phyloP scores from a whole-genome alignment of 495 filamentous ascomycete species.

The Delitschia confertaspora region DNA sequence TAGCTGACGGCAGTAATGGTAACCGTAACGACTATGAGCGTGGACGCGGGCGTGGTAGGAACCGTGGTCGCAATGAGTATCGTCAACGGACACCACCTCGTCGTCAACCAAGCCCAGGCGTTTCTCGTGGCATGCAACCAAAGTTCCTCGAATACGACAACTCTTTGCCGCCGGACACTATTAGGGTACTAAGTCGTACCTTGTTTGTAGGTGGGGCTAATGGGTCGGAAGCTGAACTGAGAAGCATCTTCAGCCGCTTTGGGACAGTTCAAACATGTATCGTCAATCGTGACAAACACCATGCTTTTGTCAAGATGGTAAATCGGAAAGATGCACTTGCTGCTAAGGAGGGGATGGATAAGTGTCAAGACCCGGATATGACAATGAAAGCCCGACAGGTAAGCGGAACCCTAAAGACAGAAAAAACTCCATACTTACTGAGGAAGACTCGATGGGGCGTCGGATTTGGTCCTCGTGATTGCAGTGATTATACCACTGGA shows the following conservation, averaged over 20 bases:
- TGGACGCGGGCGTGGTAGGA: slow-evolving; percentile 22
- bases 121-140: slow-evolving; percentile 39
- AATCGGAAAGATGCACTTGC: slow-evolving; percentile 71
- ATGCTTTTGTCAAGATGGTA: slow-evolving; percentile 98
- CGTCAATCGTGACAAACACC: slow-evolving; percentile 92
- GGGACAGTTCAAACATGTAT: slow-evolving; percentile 94
- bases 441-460: slow-evolving; percentile 89
- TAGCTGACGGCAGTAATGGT: slow-evolving; percentile 14
- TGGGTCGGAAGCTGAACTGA: slow-evolving; percentile 70
- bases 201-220: slow-evolving; percentile 88
- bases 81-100: slow-evolving; percentile 70
- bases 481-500: slow-evolving; percentile 87
- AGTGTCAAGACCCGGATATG: slow-evolving; percentile 59
- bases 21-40: slow-evolving; percentile 23
- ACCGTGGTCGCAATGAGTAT: slow-evolving; percentile 46
- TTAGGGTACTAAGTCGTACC: slow-evolving; percentile 91
- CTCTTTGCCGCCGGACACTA: slow-evolving; percentile 58
- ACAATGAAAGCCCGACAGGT: slow-evolving; percentile 61
- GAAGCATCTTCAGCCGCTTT: slow-evolving; percentile 64
- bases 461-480: slow-evolving; percentile 93
- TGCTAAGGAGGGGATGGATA: slow-evolving; percentile 89
- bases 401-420: neutral
- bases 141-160: slow-evolving; percentile 80
- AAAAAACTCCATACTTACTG: slow-evolving; percentile 2
- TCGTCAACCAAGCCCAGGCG: slow-evolving; percentile 44